These are phyloP conservation scores for Pythium plurisporium DNA, from an alignment of 352 stramenopile genomes.

Conservation along the genomic window DNA sequence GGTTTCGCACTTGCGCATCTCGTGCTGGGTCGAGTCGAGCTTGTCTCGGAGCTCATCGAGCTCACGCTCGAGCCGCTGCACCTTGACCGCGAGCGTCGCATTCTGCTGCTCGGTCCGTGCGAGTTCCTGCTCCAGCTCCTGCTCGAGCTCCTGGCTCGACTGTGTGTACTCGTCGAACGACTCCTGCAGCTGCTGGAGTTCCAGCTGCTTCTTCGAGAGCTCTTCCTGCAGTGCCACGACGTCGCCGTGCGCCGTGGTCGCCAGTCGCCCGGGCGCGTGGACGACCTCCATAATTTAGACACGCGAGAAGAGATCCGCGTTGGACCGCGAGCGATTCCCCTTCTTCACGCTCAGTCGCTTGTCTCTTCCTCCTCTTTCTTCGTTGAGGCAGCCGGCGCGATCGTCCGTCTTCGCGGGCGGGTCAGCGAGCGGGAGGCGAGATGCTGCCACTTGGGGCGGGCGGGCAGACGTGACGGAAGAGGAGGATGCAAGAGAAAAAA, in stretches of 20 bases:
- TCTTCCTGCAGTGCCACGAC: constrained; percentile 34
- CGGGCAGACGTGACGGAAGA: background rate
- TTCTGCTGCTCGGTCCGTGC: constrained; percentile 54
- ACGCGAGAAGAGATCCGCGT: too few relatives aligned
- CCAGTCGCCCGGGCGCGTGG: background rate
- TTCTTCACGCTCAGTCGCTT: too few relatives aligned
- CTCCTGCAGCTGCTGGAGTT: constrained; percentile 65
- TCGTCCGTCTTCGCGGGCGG: too few relatives aligned
- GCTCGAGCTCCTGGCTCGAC: constrained; percentile 76
- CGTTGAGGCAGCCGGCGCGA: too few relatives aligned
- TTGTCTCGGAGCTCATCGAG: constrained; percentile 40
- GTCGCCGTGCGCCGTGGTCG: background rate
- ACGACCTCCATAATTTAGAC: constrained; percentile 9
- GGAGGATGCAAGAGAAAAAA: background rate
- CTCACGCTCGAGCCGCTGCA: constrained; percentile 51
- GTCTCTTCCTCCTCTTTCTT: background rate
- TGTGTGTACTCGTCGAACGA: constrained; percentile 82
- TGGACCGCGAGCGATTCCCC: too few relatives aligned
- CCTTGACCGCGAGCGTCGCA: constrained; percentile 34
- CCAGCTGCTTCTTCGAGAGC: constrained; percentile 48
- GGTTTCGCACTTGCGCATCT: constrained; percentile 49
- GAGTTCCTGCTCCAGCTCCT: constrained; percentile 73
- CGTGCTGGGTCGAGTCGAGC: constrained; percentile 47
- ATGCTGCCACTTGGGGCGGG: too few relatives aligned
- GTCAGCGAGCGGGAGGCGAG: too few relatives aligned